These are phyloP conservation scores for Fraxinus anomala DNA, from an alignment of 257 asterid genomes.

Conservation along the genomic window DNA sequence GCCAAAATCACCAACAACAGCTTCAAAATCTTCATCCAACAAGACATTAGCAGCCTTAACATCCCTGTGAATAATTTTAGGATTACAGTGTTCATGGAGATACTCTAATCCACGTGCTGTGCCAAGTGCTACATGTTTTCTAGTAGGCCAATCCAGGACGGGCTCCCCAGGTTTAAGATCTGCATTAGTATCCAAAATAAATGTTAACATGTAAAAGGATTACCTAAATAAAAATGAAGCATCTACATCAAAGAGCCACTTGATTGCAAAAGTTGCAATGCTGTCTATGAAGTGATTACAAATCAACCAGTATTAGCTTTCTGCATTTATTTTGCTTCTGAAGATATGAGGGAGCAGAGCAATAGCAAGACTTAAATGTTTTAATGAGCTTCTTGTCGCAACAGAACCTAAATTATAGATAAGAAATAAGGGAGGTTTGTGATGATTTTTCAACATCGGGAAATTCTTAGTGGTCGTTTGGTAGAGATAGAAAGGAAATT, in stretches of 20 bases:
- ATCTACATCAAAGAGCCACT: neutral
- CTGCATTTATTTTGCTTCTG: neutral
- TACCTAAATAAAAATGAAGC: neutral
- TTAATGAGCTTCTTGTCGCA: neutral
- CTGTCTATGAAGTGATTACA: neutral
- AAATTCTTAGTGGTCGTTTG: neutral
- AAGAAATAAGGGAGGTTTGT: too few relatives aligned
- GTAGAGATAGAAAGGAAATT: too few relatives aligned
- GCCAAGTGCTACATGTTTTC: conserved; percentile 85
- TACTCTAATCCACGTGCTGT: conserved; percentile 96
- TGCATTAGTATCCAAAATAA: conserved; percentile 38
- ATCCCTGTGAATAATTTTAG: conserved; percentile 93
- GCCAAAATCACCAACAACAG: conserved; percentile 97
- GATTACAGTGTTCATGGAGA: conserved; percentile 92
- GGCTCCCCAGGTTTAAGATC: conserved; percentile 88
- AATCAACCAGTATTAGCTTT: neutral
- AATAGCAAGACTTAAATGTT: too few relatives aligned
- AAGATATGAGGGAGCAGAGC: neutral
- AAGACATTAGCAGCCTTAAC: conserved; percentile 98
- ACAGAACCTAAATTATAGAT: too few relatives aligned
- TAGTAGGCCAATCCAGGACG: conserved; percentile 75
- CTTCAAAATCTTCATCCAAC: conserved; percentile 89
- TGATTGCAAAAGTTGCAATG: conserved; percentile 1
- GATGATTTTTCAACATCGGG: too few relatives aligned
- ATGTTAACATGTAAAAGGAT: neutral